Percentiles rank a stretch among this genome's conserved stretches.
phyloP scores from a whole-genome alignment of 2,329 filamentous ascomycete genomes.

The Clonostachys solani region DNA sequence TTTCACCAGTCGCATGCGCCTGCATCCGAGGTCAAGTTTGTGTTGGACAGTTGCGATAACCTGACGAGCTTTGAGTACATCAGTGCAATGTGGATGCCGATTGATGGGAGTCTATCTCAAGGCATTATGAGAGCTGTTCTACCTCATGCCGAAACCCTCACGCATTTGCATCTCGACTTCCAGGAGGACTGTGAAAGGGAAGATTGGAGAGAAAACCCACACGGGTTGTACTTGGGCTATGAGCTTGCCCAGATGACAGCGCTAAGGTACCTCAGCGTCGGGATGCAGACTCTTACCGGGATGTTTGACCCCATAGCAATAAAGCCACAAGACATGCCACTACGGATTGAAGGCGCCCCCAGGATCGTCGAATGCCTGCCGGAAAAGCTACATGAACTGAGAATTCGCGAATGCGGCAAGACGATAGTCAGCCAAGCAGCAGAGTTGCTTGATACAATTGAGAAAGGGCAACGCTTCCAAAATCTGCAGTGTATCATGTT shows the following conservation, averaged over 20 bases:
- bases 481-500: too few relatives aligned
- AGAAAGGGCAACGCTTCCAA: too few relatives aligned
- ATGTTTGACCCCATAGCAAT: background rate
- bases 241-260: background rate
- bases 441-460: too few relatives aligned
- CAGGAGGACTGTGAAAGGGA: conserved; percentile 2
- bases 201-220: background rate
- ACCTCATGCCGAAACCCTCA: conserved; percentile 2
- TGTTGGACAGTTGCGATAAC: background rate
- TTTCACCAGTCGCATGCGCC: too few relatives aligned
- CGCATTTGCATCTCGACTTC: conserved; percentile 5
- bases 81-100: too few relatives aligned
- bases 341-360: background rate
- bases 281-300: background rate
- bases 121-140: conserved; percentile 3
- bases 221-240: background rate
- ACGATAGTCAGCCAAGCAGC: too few relatives aligned
- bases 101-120: background rate
- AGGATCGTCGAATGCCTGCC: conserved; percentile 3
- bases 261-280: background rate
- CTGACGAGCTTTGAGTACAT: background rate
- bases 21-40: background rate
- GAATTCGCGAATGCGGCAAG: background rate
- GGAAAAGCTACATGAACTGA: conserved; percentile 3
- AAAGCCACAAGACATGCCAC: background rate